Evolutionary conservation across 2,329 filamentous ascomycete genomes (phyloP).

Genomic region (Myriosclerotinia curreyana): DNA sequence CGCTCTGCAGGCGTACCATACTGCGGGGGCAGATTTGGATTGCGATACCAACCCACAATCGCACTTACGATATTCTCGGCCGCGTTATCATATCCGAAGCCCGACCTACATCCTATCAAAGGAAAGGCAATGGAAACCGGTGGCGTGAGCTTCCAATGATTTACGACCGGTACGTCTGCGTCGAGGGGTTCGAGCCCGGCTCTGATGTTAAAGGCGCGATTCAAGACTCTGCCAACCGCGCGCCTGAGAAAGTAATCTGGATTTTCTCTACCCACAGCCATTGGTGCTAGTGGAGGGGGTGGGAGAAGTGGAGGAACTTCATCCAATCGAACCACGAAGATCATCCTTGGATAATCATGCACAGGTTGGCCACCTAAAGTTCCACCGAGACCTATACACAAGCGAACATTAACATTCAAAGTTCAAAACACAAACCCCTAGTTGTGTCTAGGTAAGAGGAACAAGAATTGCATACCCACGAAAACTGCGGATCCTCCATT

Average conservation of each 20-base stretch:
- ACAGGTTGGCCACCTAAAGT: neutral
- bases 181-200: neutral
- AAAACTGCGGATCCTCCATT: neutral
- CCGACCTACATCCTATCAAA: neutral
- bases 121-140: neutral
- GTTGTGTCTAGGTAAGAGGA: too few species aligned
- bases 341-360: neutral
- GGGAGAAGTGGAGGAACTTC: neutral
- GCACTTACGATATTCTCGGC: constrained; percentile 6
- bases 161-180: neutral
- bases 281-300: neutral
- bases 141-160: neutral
- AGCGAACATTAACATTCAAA: neutral
- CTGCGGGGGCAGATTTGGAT: neutral
- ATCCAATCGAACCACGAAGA: neutral
- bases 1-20: neutral
- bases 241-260: neutral
- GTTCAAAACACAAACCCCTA: too few species aligned
- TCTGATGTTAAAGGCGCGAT: neutral
- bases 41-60: neutral
- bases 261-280: neutral
- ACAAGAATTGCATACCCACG: neutral
- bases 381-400: neutral
- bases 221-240: neutral
- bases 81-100: neutral